phyloP scores from a whole-genome alignment of 345 rosid species.

The Gossypium rotundifolium region DNA sequence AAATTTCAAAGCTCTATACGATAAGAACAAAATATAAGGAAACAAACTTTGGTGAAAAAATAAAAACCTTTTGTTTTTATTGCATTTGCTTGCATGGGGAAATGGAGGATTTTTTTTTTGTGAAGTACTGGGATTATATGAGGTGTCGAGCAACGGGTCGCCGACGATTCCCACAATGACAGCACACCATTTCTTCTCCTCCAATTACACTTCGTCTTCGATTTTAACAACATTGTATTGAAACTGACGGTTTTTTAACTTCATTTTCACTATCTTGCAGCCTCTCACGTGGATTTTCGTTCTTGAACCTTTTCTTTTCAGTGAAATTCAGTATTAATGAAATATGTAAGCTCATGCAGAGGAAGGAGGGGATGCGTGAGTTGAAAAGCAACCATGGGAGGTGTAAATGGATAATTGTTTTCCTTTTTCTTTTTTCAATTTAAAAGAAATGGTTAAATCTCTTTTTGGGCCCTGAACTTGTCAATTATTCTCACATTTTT shows the following conservation, averaged over 20 bases:
- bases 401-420: too few relatives aligned
- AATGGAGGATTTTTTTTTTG: neutral
- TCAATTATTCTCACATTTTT: too few relatives aligned
- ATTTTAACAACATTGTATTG: neutral
- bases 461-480: too few relatives aligned
- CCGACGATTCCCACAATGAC: neutral
- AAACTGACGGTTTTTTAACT: neutral
- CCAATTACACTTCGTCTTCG: neutral
- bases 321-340: neutral
- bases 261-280: neutral
- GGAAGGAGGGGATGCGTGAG: too few relatives aligned
- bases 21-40: neutral
- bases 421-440: too few relatives aligned
- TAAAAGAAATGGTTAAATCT: too few relatives aligned
- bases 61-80: neutral
- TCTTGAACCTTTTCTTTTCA: neutral
- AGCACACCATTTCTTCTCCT: neutral
- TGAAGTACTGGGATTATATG: neutral
- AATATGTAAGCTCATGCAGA: too few relatives aligned
- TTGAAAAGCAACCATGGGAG: too few relatives aligned
- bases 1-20: constrained; percentile 11
- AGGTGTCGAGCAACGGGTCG: neutral
- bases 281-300: neutral
- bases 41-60: too few relatives aligned
- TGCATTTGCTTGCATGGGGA: neutral